Base-by-base conservation (phyloP, 1,284 basidiomycete genomes). In the Pseudozyma thailandica region DNA sequence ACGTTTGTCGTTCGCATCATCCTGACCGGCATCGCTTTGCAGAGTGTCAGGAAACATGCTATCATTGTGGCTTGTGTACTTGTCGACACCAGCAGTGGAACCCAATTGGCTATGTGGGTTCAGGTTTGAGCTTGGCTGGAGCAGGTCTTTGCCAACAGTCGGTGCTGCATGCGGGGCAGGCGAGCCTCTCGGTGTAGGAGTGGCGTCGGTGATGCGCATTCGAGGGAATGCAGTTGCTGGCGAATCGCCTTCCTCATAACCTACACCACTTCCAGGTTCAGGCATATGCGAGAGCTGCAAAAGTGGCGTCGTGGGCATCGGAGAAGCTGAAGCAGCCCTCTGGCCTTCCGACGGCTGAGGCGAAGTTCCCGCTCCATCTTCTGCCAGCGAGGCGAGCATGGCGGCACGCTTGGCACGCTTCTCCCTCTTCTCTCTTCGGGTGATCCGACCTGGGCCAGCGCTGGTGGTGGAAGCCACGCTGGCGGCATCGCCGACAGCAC, bases 201-300 rank as follows among this genome's bases (percentile, higher is more conserved):
- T 73, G 2, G 76, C 75, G 26, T 78, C 76, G 13, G 76, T 77
- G 57, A 78, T 75, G 31, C 75, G 59, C 74, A 78, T 68, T 6
- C 70, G 48, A 7, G 76, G 76, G 52, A 78, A 61, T 3, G 76
- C 74, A 20, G 63, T 64, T 3, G 76, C 64, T 10, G 76, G 74
- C 41, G 76, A 78, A 15, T 73, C 64, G 44, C 58, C 59, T 25
- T 70, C 54, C 16, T 74, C 58, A 15, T 53, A 39, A 33, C 41
- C 39, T 15, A 37, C 26, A 2, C 39, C 39, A 41, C 20, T 16
- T 5, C 30, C 41, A 15, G 52, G 56, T 21, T 66, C 63, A 25
- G 44, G 48, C 52, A 68, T 26, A 31, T 58, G 49, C 20, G 57
- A 51, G 16, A 60, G 47, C 27, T 49, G 65, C 39, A 69, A 41